These are phyloP conservation scores for Fusarium torulosum DNA, from an alignment of 2,329 filamentous ascomycete genomes.

Conservation along the genomic window DNA sequence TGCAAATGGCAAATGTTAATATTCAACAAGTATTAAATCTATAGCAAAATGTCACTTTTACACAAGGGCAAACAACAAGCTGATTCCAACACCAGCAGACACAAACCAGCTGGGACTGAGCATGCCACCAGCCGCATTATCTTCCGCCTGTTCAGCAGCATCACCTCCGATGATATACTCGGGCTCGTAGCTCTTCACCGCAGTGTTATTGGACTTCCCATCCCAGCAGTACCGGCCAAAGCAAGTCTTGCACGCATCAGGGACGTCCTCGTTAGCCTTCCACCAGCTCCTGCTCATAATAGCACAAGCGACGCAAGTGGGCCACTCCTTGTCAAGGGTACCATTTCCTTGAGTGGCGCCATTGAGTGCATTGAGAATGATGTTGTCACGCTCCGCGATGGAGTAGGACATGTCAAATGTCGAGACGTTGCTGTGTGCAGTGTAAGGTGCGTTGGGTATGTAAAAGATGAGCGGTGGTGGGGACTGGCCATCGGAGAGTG, in stretches of 20 bases:
- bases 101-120: conserved; percentile 7
- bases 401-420: conserved; percentile 79
- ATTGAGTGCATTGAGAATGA: conserved; percentile 89
- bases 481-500: conserved; percentile 56
- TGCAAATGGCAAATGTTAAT: not conserved
- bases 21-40: not conserved
- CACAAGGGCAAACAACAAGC: conserved; percentile 2
- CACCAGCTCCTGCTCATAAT: conserved; percentile 81
- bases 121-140: not conserved
- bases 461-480: conserved; percentile 82
- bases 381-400: conserved; percentile 75
- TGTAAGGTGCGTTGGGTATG: conserved; percentile 82
- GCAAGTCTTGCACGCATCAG: conserved; percentile 79
- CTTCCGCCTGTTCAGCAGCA: conserved; percentile 16
- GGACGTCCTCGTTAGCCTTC: conserved; percentile 76
- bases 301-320: conserved; percentile 89
- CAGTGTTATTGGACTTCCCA: conserved; percentile 66
- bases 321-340: conserved; percentile 80
- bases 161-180: conserved; percentile 45
- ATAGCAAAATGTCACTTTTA: not conserved
- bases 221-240: conserved; percentile 94
- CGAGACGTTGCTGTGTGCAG: conserved; percentile 79
- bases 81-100: conserved; percentile 4
- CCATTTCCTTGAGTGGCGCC: conserved; percentile 85
- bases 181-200: conserved; percentile 53